These are phyloP conservation scores for Prasinococcaceae sp. DNA, from an alignment of 139 green algal genomes.

Conservation along the genomic window DNA sequence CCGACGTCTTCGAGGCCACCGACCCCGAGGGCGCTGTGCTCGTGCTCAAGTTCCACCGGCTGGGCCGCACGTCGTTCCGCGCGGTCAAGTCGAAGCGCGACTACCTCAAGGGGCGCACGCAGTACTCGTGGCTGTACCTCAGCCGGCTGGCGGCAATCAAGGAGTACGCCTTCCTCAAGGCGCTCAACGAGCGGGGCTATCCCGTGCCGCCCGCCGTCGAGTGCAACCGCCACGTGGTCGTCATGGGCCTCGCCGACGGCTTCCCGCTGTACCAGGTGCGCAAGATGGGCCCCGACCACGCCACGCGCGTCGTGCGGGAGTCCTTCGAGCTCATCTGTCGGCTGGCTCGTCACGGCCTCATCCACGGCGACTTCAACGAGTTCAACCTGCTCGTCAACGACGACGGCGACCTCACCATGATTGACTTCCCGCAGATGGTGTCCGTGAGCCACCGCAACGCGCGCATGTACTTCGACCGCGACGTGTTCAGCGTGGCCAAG, in stretches of 20 bases:
- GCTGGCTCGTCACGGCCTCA: slow-evolving; percentile 58
- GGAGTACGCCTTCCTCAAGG: slow-evolving; percentile 95
- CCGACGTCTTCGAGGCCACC: slow-evolving; percentile 38
- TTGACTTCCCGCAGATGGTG: slow-evolving; percentile 98
- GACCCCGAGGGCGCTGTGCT: slow-evolving; percentile 63
- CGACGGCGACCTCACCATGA: slow-evolving; percentile 66
- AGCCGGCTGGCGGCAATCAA: slow-evolving; percentile 80
- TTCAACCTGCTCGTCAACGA: slow-evolving; percentile 75
- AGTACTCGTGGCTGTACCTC: slow-evolving; percentile 82
- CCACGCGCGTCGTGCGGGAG: slow-evolving; percentile 46
- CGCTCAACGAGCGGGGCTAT: slow-evolving; percentile 72
- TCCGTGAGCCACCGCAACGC: slow-evolving; percentile 76
- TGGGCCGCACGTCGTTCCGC: slow-evolving; percentile 91
- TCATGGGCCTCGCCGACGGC: slow-evolving; percentile 77
- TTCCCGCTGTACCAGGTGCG: slow-evolving; percentile 45
- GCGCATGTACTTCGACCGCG: slow-evolving; percentile 78
- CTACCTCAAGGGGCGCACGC: slow-evolving; percentile 56
- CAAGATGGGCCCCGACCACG: slow-evolving; percentile 45
- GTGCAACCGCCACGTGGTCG: slow-evolving; percentile 80
- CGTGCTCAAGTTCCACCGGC: slow-evolving; percentile 89
- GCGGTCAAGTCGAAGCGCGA: slow-evolving; percentile 93
- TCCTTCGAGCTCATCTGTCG: slow-evolving; percentile 63
- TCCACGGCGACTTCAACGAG: slow-evolving; percentile 99
- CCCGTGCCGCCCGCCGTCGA: slow-evolving; percentile 82
- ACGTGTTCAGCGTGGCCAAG: slow-evolving; percentile 71